Evolutionary conservation across 371 early-diverging fungal species (phyloP).

Genomic region (Saksenaea oblongispora): DNA sequence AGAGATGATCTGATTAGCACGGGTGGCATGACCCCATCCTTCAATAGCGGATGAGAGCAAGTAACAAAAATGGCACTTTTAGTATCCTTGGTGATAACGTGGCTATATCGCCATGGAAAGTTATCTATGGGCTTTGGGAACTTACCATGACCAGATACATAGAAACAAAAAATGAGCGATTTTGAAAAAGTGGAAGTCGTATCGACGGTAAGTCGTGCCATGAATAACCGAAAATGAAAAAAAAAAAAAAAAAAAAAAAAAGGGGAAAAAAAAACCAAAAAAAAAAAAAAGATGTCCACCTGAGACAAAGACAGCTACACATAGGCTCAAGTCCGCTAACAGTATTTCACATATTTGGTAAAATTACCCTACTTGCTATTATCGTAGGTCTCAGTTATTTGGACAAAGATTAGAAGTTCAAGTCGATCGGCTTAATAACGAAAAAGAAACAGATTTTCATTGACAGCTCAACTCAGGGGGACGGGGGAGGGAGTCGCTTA

Average conservation of each 20-base stretch:
- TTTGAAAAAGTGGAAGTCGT: conserved; percentile 11
- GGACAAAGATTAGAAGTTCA: no score
- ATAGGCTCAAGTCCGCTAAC: background rate
- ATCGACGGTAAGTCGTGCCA: conserved; percentile 32
- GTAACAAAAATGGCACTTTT: no score
- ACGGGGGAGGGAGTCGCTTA: no score
- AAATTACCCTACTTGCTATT: no score
- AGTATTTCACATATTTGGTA: background rate
- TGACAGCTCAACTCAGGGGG: no score
- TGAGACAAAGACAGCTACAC: background rate
- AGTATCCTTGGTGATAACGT: no score
- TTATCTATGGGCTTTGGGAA: no score
- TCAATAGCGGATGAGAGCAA: background rate
- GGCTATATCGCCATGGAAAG: no score
- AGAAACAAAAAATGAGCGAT: conserved; percentile 60
- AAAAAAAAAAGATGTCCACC: background rate
- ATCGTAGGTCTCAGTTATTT: no score
- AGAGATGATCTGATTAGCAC: conserved; percentile 60
- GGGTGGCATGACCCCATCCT: conserved; percentile 77
- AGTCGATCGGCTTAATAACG: no score
- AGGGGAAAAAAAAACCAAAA: background rate
- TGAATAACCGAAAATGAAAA: conserved; percentile 6
- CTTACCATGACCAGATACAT: conserved; percentile 73
- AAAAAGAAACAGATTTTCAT: no score
- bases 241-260: background rate